phyloP scores from a whole-genome alignment of 495 filamentous ascomycete genomes.

The Aspergillus conjunctus region DNA sequence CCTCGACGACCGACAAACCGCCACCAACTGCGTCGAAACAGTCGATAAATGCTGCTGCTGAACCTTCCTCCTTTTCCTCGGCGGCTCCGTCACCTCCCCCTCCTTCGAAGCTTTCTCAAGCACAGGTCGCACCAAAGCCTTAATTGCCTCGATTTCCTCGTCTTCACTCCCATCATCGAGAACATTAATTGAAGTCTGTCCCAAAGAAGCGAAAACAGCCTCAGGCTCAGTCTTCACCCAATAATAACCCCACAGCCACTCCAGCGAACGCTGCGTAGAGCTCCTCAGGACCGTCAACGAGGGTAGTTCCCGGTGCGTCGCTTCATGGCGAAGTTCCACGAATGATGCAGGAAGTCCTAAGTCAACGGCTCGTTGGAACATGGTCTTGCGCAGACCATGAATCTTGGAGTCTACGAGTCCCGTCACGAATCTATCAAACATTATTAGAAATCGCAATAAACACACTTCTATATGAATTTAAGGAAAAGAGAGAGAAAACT shows the following conservation, averaged over 20 bases:
- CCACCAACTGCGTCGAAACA: slow-evolving; percentile 32
- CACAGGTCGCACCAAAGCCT: slow-evolving; percentile 22
- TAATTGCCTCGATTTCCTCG: slow-evolving; percentile 23
- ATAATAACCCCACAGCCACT: slow-evolving; percentile 88
- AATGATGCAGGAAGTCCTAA: slow-evolving; percentile 79
- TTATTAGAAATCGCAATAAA: not conserved
- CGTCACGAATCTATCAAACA: slow-evolving; percentile 76
- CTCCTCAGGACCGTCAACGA: slow-evolving; percentile 67
- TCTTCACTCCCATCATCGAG: slow-evolving; percentile 4
- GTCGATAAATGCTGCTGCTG: slow-evolving; percentile 30
- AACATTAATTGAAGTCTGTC: not conserved
- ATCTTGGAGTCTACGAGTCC: slow-evolving; percentile 79
- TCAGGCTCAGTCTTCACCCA: slow-evolving; percentile 55
- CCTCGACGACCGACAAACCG: slow-evolving; percentile 30
- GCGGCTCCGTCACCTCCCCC: slow-evolving; percentile 19
- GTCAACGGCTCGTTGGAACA: slow-evolving; percentile 78
- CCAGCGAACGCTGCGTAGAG: slow-evolving; percentile 66
- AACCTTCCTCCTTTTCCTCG: slow-evolving; percentile 38
- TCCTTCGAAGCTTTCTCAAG: slow-evolving; percentile 25
- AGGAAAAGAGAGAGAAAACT: slow-evolving; percentile 23
- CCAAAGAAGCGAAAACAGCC: slow-evolving; percentile 1
- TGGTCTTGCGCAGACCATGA: slow-evolving; percentile 66
- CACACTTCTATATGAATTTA: not conserved
- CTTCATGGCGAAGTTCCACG: slow-evolving; percentile 87
- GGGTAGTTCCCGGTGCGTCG: slow-evolving; percentile 85